Evolutionary conservation across 768 basidiomycete genomes (phyloP).

Genomic region (Pleurotus djamor): DNA sequence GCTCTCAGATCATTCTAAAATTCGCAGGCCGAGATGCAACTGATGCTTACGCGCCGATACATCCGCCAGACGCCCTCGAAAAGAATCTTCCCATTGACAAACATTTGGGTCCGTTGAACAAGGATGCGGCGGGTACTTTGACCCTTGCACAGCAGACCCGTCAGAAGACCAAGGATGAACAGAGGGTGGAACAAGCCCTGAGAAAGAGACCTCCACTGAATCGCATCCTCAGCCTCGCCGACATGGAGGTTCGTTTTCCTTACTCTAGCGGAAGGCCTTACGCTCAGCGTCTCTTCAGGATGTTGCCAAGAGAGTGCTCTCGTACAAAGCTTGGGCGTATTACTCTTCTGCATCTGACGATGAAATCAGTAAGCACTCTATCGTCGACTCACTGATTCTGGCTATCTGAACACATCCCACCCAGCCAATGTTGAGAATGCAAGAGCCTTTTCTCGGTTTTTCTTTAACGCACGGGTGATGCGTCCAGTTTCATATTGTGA

Average conservation of each 20-base stretch:
- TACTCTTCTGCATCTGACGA: conserved; percentile 89
- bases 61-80: conserved; percentile 79
- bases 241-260: conserved; percentile 67
- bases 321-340: conserved; percentile 76
- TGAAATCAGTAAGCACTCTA: conserved; percentile 59
- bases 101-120: conserved; percentile 67
- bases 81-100: conserved; percentile 68
- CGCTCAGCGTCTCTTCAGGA: conserved; percentile 33
- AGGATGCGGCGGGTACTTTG: conserved; percentile 36
- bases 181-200: conserved; percentile 62
- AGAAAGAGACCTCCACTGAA: conserved; percentile 61
- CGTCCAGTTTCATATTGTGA: conserved; percentile 60
- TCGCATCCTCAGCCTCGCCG: conserved; percentile 71
- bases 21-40: conserved; percentile 90
- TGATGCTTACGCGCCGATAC: conserved; percentile 73
- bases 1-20: conserved; percentile 75
- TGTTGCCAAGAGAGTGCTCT: conserved; percentile 70
- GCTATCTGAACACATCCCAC: conserved; percentile 14
- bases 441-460: conserved; percentile 82
- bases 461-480: conserved; percentile 86
- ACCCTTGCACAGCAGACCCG: conserved; percentile 33
- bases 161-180: conserved; percentile 64
- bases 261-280: neutral
- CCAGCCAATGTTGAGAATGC: conserved; percentile 66
- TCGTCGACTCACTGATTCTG: neutral